phyloP scores from a whole-genome alignment of 345 rosid species.

The Pugionium cornutum region DNA sequence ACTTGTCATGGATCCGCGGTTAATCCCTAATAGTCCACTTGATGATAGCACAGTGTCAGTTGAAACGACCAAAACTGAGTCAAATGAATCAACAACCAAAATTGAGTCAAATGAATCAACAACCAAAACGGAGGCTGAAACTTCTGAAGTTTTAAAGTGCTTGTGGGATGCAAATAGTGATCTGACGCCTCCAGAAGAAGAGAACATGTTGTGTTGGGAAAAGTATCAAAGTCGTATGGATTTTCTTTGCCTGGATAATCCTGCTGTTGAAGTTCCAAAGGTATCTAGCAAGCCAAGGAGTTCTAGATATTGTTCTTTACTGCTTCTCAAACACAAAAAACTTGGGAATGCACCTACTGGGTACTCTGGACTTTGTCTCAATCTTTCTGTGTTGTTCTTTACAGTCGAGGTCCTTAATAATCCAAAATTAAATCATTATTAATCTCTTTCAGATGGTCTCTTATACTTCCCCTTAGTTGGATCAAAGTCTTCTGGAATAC shows the following conservation, averaged over 20 bases:
- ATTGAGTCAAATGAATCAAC: conserved; percentile 32
- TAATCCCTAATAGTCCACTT: conserved; percentile 35
- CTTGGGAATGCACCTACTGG: conserved; percentile 44
- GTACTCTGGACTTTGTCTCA: conserved; percentile 47
- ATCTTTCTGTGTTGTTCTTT: conserved; percentile 16
- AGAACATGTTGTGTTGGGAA: conserved; percentile 62
- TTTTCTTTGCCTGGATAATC: conserved; percentile 55
- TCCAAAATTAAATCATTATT: conserved; percentile 11
- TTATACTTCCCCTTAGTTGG: conserved; percentile 86
- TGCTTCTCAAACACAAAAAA: conserved; percentile 65
- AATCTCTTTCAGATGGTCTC: conserved; percentile 71
- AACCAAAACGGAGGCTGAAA: conserved; percentile 35
- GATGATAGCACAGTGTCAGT: conserved; percentile 36
- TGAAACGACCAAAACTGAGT: conserved; percentile 33
- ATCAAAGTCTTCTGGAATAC: conserved; percentile 66
- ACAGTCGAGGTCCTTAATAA: conserved; percentile 15
- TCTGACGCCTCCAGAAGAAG: conserved; percentile 60
- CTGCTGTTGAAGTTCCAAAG: conserved; percentile 33
- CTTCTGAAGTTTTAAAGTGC: conserved; percentile 36
- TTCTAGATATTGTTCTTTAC: conserved; percentile 66
- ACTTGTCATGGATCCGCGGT: conserved; percentile 64
- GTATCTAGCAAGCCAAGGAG: conserved; percentile 45
- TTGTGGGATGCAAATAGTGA: conserved; percentile 66
- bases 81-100: conserved; percentile 33
- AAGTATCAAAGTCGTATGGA: conserved; percentile 53